phyloP scores from a whole-genome alignment of 768 basidiomycete genomes.

The Fomitopsis serialis region DNA sequence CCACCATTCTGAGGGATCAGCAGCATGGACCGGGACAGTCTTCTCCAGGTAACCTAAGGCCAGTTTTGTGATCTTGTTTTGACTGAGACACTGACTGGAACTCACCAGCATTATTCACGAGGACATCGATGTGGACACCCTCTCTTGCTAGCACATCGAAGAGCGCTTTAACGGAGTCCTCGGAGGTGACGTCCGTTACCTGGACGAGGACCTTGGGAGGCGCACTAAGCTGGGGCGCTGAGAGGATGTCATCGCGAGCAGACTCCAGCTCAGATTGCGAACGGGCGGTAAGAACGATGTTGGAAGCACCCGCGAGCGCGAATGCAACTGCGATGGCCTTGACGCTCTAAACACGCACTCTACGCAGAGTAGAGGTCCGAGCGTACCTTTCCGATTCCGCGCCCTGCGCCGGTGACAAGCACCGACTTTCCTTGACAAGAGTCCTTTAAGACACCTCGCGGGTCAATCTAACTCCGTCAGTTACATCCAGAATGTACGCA shows the following conservation, averaged over 20 bases:
- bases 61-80: not conserved
- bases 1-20: constrained; percentile 27
- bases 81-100: not conserved
- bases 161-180: not conserved
- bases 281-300: not conserved
- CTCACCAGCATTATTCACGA: not conserved
- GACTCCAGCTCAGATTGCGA: not conserved
- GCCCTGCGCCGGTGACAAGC: not conserved
- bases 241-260: not conserved
- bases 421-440: not conserved
- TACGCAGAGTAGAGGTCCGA: not conserved
- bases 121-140: not conserved
- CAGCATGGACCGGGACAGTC: constrained; percentile 23
- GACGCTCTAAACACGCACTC: not conserved
- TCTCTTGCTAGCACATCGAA: not conserved
- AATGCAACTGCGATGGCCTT: not conserved
- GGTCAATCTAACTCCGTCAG: not conserved
- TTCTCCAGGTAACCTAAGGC: constrained; percentile 10
- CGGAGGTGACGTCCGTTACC: not conserved
- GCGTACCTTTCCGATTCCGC: not conserved
- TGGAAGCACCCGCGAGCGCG: not conserved
- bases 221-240: not conserved
- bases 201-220: not conserved
- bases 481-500: too few species aligned
- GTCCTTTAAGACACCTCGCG: not conserved